phyloP scores from a whole-genome alignment of 345 rosid genomes.

The Eucalyptus urophylla region DNA sequence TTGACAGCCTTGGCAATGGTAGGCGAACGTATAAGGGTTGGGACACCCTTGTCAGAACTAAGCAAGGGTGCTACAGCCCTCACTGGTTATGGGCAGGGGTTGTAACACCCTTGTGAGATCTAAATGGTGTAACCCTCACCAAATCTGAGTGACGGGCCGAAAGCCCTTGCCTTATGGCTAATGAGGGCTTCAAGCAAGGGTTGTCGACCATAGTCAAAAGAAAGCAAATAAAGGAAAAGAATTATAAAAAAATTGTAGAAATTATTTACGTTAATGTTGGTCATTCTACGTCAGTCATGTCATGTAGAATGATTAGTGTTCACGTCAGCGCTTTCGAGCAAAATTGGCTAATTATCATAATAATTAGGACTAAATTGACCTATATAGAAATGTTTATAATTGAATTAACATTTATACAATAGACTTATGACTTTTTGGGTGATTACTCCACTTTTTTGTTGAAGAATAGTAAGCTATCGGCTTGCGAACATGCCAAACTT shows the following conservation, averaged over 20 bases:
- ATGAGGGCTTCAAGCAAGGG: not conserved
- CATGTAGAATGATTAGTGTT: fast-evolving
- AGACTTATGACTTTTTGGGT: not conserved
- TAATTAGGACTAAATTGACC: not conserved
- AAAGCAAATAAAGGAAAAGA: not conserved
- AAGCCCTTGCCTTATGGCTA: not conserved
- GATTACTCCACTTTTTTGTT: not conserved
- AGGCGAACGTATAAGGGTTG: fast-evolving
- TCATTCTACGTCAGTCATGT: fast-evolving
- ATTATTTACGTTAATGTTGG: fast-evolving
- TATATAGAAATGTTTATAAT: not conserved
- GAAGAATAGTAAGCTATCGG: not conserved
- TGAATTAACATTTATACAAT: not conserved
- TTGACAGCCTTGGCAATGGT: not conserved
- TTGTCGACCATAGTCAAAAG: fast-evolving
- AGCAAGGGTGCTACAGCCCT: not conserved
- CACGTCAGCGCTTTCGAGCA: fast-evolving
- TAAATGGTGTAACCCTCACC: not conserved
- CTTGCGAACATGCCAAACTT: not conserved
- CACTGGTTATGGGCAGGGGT: not conserved
- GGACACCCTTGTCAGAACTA: not conserved
- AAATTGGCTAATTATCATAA: not conserved
- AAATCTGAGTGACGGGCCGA: fast-evolving
- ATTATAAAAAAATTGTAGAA: not conserved
- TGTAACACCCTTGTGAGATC: not conserved